A percentile compares a stretch with the other conserved stretches of the same genome.
Conservation (phyloP, 768 basidiomycete genomes). For the Crucibulum laeve region DNA sequence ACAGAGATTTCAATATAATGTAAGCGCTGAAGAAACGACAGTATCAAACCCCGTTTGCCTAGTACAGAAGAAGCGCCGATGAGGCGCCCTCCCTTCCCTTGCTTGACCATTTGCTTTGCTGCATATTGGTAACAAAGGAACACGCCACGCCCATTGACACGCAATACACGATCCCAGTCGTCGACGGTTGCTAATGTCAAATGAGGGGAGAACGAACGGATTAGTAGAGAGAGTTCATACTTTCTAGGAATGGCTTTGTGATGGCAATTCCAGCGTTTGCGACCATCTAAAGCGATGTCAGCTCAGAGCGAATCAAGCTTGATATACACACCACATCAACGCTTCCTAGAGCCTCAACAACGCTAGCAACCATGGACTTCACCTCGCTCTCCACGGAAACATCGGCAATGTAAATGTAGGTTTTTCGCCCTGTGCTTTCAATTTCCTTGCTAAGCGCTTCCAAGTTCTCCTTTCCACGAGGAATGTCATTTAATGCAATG, state of each 20-base stretch:
- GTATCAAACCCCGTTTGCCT: conserved; percentile 27
- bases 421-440: conserved; percentile 17
- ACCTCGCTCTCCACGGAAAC: conserved; percentile 39
- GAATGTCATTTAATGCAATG: conserved; percentile 41
- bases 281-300: conserved; percentile 26
- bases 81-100: conserved; percentile 35
- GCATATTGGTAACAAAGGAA: conserved; percentile 34
- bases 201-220: not conserved
- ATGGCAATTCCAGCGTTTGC: conserved; percentile 37
- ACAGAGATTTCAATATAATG: not conserved
- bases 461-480: conserved; percentile 20
- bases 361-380: conserved; percentile 28
- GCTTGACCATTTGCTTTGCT: conserved; percentile 32
- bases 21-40: not conserved
- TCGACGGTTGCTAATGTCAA: conserved; percentile 9
- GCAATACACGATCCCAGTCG: conserved; percentile 12
- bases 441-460: conserved; percentile 22
- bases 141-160: conserved; percentile 24
- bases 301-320: not conserved
- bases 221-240: conserved; percentile 7
- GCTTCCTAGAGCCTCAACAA: conserved; percentile 30
- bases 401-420: conserved; percentile 25
- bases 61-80: conserved; percentile 33
- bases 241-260: conserved; percentile 12
- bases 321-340: conserved; percentile 40